Evolutionary conservation across 2,329 filamentous ascomycete genomes (phyloP), one percentile per base, ranked within the genome.

Genomic region (Sclerotinia spermophila): DNA sequence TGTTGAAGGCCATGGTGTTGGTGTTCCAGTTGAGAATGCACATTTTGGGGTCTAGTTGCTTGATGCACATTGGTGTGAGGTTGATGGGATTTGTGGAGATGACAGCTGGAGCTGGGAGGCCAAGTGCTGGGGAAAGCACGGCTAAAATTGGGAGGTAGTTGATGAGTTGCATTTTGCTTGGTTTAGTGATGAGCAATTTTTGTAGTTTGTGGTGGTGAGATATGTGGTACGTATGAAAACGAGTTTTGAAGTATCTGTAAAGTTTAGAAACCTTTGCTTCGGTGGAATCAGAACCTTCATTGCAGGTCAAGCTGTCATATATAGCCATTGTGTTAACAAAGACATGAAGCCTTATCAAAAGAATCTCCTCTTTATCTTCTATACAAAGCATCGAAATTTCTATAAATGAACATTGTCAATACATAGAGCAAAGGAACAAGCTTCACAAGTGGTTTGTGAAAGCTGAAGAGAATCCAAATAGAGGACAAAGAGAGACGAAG

Each of bases 1-100:
- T 30, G n/a, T 70, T 70, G 60, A 56, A 60, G 38, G 58, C 44
- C 44, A 69, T 69, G 42, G 68, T 70, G 38, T 70, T 70, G 48
- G 60, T 66, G 33, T 65, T 56, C 68, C 60, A 65, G 21, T 44
- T 48, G 15, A 70, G 51, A 17, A 45, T 35, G 19, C 68, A 66
- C 30, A 24, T 64, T 13, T 62, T 42, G 21, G 67, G 56, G 33
- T 64, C 24, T 15, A 45, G 40, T 42, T 68, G 58, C 24, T 58
- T 19, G 27, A 35, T 62, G 35, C 67, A 51, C 35, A 67, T 65
- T 1, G 62, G 45, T 8, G 21, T 21, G 21, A 69, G 35, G 15
- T 24, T 19, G 38, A 24, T 66, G n/a, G 60, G 38, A 1, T 42
- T n/a, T 15, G 35, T 45, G 30, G 59, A 35, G 15, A 65, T 19